Evolutionary conservation across 352 stramenopile genomes (phyloP).

Genomic region (Pythium phragmitis): DNA sequence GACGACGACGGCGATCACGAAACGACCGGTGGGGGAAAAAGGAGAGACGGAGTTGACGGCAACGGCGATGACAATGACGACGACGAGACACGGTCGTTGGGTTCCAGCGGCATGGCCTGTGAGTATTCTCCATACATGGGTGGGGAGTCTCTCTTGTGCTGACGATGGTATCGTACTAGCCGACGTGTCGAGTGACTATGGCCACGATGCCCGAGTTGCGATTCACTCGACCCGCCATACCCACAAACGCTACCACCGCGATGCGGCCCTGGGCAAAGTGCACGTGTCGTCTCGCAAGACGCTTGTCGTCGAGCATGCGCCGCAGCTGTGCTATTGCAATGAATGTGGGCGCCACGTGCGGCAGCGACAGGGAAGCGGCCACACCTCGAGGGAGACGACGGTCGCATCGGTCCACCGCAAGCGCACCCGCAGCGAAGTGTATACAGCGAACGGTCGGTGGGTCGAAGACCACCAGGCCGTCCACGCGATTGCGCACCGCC

Average conservation of each 20-base stretch:
- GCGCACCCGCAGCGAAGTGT: slow-evolving; percentile 16
- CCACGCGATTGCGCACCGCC: slow-evolving; percentile 4
- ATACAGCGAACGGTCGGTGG: slow-evolving; percentile 5
- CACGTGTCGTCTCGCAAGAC: slow-evolving; percentile 24
- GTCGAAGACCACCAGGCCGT: slow-evolving; percentile 7
- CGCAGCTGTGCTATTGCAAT: slow-evolving; percentile 8
- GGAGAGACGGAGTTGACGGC: not conserved
- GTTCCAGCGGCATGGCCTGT: slow-evolving; percentile 8
- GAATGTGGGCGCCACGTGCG: slow-evolving; percentile 2
- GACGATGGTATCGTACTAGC: slow-evolving; percentile 6
- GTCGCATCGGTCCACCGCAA: slow-evolving; percentile 17
- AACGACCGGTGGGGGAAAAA: not conserved
- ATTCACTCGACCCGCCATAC: not conserved
- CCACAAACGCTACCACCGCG: not conserved
- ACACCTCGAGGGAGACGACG: not conserved
- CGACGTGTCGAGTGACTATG: slow-evolving; percentile 17
- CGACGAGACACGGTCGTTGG: slow-evolving; percentile 12
- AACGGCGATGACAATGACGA: not conserved
- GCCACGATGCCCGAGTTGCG: not conserved
- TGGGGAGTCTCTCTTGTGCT: not conserved
- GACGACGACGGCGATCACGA: not conserved
- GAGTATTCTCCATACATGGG: not conserved
- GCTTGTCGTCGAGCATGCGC: slow-evolving; percentile 16
- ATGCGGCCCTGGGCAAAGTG: slow-evolving; percentile 6
- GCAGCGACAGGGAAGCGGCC: not conserved